Evolutionary conservation across 176 grass and related monocot species (phyloP), one percentile per base, ranked within the genome.

Genomic region (Avena sativa): DNA sequence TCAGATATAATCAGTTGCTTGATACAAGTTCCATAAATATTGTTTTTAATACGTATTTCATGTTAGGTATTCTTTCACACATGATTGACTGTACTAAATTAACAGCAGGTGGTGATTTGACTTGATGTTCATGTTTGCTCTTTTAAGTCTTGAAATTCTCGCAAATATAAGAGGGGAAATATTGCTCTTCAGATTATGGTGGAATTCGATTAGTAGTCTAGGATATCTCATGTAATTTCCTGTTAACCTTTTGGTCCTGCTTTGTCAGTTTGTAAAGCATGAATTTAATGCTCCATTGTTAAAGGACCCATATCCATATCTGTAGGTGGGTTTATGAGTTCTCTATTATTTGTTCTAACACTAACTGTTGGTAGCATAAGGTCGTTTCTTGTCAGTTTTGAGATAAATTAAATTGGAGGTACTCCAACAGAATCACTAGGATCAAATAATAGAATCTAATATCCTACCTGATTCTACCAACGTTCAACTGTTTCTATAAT

Each of bases 21-120:
- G 19, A 74, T 79, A 79, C 43, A 71, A n/a, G 34, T 66, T 84
- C 66, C 52, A 20, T 12, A 21, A 74, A 49, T 74, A 78, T 46
- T 74, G 46, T 25, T 69, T 71, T 71, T 85, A 7, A 68, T 50
- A 65, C 46, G 49, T 63, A 51, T 81, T 51, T 49, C 5, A 26
- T 4, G 9, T 32, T 32, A 67, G 46, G 47, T 67, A 51, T n/a
- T 81, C 34, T 81, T 52, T 81, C 46, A 49, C n/a, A 15, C 44
- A 34, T 61, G 38, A 74, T 87, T 79, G 25, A 64, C 17, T 48
- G 14, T 67, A 70, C 40, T 38, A 70, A 70, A 48, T 74, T 34
- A 17, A 55, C 49, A 73, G 34, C 59, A 76, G 49, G 50, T 75
- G 25, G 23, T 76, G 25, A 9, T 53, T 67, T 68, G 38, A 49